phyloP scores from a whole-genome alignment of 1,139 yeast species.

The Kluyveromyces sp. region DNA sequence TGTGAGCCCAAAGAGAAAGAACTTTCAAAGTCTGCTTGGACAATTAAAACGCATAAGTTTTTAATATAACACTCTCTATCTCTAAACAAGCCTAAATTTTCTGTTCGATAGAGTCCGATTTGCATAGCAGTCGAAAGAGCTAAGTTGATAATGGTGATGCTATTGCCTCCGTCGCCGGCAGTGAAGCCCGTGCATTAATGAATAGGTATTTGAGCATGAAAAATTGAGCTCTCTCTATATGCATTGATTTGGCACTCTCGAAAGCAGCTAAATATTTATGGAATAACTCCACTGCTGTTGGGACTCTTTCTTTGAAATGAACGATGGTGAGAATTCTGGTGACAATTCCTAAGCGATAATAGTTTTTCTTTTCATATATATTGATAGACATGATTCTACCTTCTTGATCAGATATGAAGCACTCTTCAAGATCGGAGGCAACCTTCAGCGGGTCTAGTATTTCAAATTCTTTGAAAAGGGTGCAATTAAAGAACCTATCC shows the following conservation, averaged over 20 bases:
- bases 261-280: conserved; percentile 10
- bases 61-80: not conserved
- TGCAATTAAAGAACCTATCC: conserved; percentile 1
- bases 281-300: conserved; percentile 9
- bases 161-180: conserved; percentile 21
- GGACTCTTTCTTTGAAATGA: conserved; percentile 2
- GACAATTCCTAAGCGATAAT: conserved; percentile 9
- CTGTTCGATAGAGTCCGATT: conserved; percentile 8
- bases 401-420: not conserved
- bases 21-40: not conserved
- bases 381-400: conserved; percentile 1
- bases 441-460: conserved; percentile 5
- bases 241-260: conserved; percentile 10
- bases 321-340: conserved; percentile 9
- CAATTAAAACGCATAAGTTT: not conserved
- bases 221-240: conserved; percentile 12
- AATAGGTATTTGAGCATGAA: conserved; percentile 10
- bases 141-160: conserved; percentile 13
- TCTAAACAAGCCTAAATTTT: not conserved
- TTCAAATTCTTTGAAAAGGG: conserved; percentile 1
- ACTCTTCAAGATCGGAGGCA: not conserved
- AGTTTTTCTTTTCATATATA: conserved; percentile 8
- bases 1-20: not conserved
- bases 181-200: conserved; percentile 6
- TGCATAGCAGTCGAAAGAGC: conserved; percentile 15